A percentile compares a stretch with the other conserved stretches of the same genome.
Evolutionary conservation across 768 basidiomycete species (phyloP).

Genomic region (Auricularia heimuer): DNA sequence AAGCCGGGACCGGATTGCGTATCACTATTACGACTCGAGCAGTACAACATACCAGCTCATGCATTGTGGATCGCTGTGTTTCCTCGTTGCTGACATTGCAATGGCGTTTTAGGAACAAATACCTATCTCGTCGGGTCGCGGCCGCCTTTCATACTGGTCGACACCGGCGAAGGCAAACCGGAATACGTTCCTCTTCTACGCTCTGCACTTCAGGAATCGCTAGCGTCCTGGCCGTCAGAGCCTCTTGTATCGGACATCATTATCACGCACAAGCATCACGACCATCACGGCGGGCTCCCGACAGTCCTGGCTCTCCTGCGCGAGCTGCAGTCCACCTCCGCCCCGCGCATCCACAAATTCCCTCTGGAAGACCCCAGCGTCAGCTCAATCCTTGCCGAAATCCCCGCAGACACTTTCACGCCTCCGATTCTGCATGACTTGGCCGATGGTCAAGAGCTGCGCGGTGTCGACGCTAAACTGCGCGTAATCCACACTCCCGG

Average conservation of each 20-base stretch:
- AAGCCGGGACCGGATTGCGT: not conserved
- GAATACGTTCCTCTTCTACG: constrained; percentile 61
- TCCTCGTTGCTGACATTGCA: not conserved
- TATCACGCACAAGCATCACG: constrained; percentile 83
- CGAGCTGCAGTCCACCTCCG: constrained; percentile 31
- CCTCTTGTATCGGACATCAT: constrained; percentile 80
- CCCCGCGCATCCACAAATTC: constrained; percentile 67
- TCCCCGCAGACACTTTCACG: constrained; percentile 37
- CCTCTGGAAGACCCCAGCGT: constrained; percentile 28
- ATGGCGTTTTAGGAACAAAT: constrained; percentile 56
- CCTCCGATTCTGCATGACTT: constrained; percentile 49
- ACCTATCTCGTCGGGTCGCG: constrained; percentile 71
- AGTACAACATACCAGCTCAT: no score
- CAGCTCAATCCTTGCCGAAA: constrained; percentile 26
- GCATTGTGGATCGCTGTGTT: no score
- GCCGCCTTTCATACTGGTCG: constrained; percentile 70
- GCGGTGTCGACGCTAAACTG: constrained; percentile 31
- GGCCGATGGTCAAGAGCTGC: constrained; percentile 42
- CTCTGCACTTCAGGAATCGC: constrained; percentile 40
- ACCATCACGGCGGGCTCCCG: constrained; percentile 74
- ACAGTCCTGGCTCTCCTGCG: constrained; percentile 58
- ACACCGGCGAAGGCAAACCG: constrained; percentile 68
- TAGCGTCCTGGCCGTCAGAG: constrained; percentile 8
- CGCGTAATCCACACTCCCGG: constrained; percentile 79
- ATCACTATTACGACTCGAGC: not conserved